Conservation (phyloP, 2,329 filamentous ascomycete species). For the Colletotrichum falcatum region DNA sequence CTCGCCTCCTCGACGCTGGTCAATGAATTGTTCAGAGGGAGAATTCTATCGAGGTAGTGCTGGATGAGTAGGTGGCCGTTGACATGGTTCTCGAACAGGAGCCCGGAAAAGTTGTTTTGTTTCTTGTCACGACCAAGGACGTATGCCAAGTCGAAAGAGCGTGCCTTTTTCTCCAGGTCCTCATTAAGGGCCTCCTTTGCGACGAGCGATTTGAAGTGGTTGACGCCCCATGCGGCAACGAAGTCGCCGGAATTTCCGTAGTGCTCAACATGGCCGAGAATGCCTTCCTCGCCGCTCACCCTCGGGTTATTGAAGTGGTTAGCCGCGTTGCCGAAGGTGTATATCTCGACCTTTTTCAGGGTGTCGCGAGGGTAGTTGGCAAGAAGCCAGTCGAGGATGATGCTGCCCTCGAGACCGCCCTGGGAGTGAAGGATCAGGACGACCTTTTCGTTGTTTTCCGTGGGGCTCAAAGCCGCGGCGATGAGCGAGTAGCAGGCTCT, state of each 20-base stretch:
- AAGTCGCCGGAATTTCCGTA: slow-evolving; percentile 82
- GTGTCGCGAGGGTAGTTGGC: slow-evolving; percentile 76
- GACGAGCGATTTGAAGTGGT: slow-evolving; percentile 65
- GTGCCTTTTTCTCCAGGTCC: slow-evolving; percentile 49
- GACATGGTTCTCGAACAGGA: slow-evolving; percentile 67
- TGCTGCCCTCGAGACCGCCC: slow-evolving; percentile 78
- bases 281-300: slow-evolving; percentile 54
- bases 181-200: background rate
- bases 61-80: slow-evolving; percentile 71
- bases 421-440: slow-evolving; percentile 83
- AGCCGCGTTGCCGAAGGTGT: slow-evolving; percentile 82
- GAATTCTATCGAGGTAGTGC: slow-evolving; percentile 73
- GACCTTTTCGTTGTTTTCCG: slow-evolving; percentile 69
- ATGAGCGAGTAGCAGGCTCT: slow-evolving; percentile 71
- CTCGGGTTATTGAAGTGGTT: slow-evolving; percentile 85
- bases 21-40: slow-evolving; percentile 51
- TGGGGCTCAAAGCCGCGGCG: slow-evolving; percentile 70
- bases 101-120: slow-evolving; percentile 68
- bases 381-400: slow-evolving; percentile 82
- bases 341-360: slow-evolving; percentile 77
- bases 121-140: slow-evolving; percentile 15
- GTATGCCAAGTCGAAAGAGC: slow-evolving; percentile 55
- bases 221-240: slow-evolving; percentile 79
- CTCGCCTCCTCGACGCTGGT: slow-evolving; percentile 27
- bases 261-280: slow-evolving; percentile 80